phyloP scores from a whole-genome alignment of 2,329 filamentous ascomycete genomes.

The Verticillium isaacii region DNA sequence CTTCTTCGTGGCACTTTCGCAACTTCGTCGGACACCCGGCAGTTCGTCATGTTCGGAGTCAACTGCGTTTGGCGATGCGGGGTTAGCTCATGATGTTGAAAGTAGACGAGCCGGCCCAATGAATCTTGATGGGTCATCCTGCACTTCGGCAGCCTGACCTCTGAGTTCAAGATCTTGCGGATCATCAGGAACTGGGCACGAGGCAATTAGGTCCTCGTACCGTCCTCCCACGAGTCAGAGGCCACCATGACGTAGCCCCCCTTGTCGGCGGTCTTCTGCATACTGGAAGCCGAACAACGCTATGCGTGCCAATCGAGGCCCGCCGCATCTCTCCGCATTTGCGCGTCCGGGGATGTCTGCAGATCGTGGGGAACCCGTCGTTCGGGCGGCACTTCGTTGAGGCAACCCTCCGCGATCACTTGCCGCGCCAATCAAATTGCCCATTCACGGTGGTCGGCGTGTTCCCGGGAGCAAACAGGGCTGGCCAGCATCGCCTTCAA shows the following conservation, averaged over 20 bases:
- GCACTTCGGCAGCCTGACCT: not conserved
- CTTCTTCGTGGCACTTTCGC: too few relatives aligned
- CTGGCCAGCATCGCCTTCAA: not conserved
- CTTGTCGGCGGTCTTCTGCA: constrained; percentile 16
- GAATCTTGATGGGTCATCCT: not conserved
- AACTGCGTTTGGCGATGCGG: not conserved
- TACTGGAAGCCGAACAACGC: not conserved
- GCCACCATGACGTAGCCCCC: constrained; percentile 24
- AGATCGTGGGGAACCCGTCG: not conserved
- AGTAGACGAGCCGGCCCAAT: not conserved
- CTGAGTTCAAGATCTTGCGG: not conserved
- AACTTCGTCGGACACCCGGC: too few relatives aligned
- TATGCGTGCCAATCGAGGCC: not conserved
- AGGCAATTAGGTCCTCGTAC: not conserved
- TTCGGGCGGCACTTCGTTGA: not conserved
- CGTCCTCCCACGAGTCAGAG: not conserved
- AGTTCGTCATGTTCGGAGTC: not conserved
- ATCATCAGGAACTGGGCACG: not conserved
- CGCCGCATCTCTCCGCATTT: not conserved
- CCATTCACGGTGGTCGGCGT: not conserved
- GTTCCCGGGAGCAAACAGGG: not conserved
- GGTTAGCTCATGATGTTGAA: not conserved
- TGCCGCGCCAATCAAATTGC: not conserved
- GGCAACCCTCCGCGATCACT: not conserved
- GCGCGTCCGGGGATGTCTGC: not conserved